Evolutionary conservation across 257 asterid genomes (phyloP).

Genomic region (Nicotiana attenuata): DNA sequence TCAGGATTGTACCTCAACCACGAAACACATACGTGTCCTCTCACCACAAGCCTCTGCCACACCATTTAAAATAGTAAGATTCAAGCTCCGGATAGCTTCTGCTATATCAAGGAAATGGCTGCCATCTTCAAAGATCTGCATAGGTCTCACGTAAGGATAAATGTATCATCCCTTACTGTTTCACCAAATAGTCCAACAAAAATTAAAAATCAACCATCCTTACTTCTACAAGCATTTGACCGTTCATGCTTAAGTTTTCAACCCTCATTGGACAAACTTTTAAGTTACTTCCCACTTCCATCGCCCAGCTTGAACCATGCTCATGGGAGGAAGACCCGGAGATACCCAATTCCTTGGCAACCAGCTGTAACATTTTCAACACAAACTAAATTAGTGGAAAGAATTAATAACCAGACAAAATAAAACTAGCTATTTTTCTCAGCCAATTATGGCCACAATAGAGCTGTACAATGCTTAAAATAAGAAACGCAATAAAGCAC

Average conservation of each 20-base stretch:
- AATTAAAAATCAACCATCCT: background rate
- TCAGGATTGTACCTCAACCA: conserved; percentile 70
- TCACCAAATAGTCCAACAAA: background rate
- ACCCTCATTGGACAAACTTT: conserved; percentile 82
- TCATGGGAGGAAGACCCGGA: conserved; percentile 53
- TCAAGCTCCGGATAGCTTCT: conserved; percentile 81
- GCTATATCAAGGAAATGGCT: conserved; percentile 76
- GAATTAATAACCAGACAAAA: background rate
- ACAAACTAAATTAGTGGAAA: background rate
- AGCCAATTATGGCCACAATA: background rate
- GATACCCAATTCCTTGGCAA: conserved; percentile 61
- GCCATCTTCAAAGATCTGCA: conserved; percentile 46
- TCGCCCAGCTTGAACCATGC: conserved; percentile 98
- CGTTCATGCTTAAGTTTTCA: conserved; percentile 74
- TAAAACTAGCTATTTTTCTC: background rate
- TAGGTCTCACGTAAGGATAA: background rate
- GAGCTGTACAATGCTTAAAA: background rate
- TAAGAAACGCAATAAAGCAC: background rate
- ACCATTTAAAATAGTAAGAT: conserved; percentile 72
- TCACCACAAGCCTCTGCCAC: conserved; percentile 67
- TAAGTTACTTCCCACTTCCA: conserved; percentile 81
- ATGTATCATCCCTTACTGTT: background rate
- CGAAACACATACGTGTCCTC: conserved; percentile 75
- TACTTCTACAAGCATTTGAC: conserved; percentile 94
- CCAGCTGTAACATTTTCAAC: conserved; percentile 44